Conservation (phyloP, 2,329 filamentous ascomycete genomes). For the Fusarium buxicola region DNA sequence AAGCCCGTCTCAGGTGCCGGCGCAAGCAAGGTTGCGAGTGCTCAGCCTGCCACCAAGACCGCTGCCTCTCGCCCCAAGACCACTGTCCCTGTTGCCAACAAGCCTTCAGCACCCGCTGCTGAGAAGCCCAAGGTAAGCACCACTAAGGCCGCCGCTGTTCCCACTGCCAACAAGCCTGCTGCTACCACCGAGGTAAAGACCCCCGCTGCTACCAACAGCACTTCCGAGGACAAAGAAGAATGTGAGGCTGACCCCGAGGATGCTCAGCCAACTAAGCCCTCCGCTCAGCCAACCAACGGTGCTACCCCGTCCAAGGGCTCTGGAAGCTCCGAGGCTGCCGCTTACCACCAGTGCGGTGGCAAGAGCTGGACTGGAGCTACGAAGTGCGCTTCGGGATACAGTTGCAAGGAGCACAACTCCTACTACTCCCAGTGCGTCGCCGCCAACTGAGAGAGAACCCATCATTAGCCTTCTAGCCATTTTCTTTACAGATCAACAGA, state of each 20-base stretch:
- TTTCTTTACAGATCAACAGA: not conserved
- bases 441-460: not conserved
- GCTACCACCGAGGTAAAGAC: constrained; percentile 7
- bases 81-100: not conserved
- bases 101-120: not conserved
- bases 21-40: constrained; percentile 3
- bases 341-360: constrained; percentile 55
- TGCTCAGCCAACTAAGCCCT: constrained; percentile 4
- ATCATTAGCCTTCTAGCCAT: not conserved
- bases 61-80: constrained; percentile 2
- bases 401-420: constrained; percentile 51
- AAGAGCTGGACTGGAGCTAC: constrained; percentile 55
- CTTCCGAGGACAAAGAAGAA: constrained; percentile 3
- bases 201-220: constrained; percentile 4
- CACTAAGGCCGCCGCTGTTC: not conserved
- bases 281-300: not conserved
- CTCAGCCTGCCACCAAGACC: constrained; percentile 16
- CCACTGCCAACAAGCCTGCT: constrained; percentile 10
- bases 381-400: constrained; percentile 55
- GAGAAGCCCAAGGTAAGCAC: constrained; percentile 7
- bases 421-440: constrained; percentile 55
- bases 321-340: not conserved
- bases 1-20: not conserved
- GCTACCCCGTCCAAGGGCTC: too few relatives aligned
- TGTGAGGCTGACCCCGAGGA: constrained; percentile 17